Conservation (phyloP, 2,329 filamentous ascomycete species). For the Huntiella bhutanensis region DNA sequence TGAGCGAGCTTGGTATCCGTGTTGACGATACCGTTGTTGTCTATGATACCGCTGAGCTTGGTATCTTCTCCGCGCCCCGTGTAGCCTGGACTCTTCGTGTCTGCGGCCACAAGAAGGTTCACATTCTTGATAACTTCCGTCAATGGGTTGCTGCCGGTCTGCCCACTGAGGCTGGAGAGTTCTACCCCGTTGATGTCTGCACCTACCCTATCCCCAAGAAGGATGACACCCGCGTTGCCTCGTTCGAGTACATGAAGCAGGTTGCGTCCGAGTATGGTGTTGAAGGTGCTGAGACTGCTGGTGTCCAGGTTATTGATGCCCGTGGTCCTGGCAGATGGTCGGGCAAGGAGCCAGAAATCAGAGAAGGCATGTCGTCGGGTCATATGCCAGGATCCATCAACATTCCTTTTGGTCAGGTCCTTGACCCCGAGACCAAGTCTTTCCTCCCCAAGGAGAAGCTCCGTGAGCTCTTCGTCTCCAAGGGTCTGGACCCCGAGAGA, state of each 20-base stretch:
- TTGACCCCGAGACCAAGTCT: conserved; percentile 69
- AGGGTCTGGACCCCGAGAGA: conserved; percentile 57
- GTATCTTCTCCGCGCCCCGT: conserved; percentile 83
- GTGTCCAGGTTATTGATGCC: conserved; percentile 78
- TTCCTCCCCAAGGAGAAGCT: conserved; percentile 56
- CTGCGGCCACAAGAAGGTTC: conserved; percentile 77
- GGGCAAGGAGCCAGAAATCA: conserved; percentile 69
- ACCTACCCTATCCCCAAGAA: conserved; percentile 45
- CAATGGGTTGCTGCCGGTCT: conserved; percentile 75
- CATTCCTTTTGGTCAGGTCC: conserved; percentile 58
- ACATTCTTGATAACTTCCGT: conserved; percentile 89
- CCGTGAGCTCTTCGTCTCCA: conserved; percentile 56
- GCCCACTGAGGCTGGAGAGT: conserved; percentile 62
- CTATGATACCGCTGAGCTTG: conserved; percentile 79
- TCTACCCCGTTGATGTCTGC: conserved; percentile 47
- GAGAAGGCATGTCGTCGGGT: conserved; percentile 68
- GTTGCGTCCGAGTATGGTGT: conserved; percentile 60
- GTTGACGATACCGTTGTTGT: conserved; percentile 82
- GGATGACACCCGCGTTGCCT: conserved; percentile 46
- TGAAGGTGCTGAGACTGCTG: conserved; percentile 62
- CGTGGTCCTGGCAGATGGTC: conserved; percentile 61
- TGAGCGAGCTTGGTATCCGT: conserved; percentile 74
- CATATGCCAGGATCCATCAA: conserved; percentile 82
- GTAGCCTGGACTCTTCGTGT: conserved; percentile 84
- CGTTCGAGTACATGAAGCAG: conserved; percentile 66